phyloP scores from a whole-genome alignment of 2,329 filamentous ascomycete genomes.

The Xylariaceae sp. region DNA sequence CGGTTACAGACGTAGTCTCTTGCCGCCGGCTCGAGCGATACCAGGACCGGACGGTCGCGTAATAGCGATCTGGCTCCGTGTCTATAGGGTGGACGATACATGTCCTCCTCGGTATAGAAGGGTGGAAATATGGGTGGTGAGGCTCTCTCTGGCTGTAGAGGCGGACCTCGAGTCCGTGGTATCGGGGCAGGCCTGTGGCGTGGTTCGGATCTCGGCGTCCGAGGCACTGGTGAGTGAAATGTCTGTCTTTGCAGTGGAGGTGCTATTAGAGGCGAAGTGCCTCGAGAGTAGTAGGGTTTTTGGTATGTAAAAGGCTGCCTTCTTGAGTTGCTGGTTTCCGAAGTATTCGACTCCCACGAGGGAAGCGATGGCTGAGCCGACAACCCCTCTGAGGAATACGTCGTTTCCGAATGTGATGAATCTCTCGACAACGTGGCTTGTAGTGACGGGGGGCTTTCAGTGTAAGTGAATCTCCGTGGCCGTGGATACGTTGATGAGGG shows the following conservation, averaged over 20 bases:
- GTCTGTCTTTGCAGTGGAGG: neutral
- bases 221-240: neutral
- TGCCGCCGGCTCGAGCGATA: neutral
- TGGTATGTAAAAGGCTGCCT: neutral
- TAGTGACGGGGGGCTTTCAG: neutral
- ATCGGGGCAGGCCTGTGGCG: neutral
- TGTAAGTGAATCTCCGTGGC: neutral
- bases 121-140: neutral
- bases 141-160: neutral
- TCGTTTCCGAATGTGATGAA: neutral
- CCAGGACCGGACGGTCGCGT: constrained; percentile 5
- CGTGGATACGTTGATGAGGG: neutral
- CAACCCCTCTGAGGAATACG: neutral
- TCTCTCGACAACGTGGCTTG: neutral
- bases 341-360: neutral
- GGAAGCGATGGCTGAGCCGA: neutral
- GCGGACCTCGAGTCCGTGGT: neutral
- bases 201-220: neutral
- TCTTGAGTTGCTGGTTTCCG: neutral
- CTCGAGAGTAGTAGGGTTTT: neutral
- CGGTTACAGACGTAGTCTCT: constrained; percentile 9
- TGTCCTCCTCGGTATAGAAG: neutral
- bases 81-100: neutral
- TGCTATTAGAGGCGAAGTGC: neutral
- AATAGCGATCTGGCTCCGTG: neutral